phyloP scores from a whole-genome alignment of 352 stramenopile genomes.

The Phytophthora cactorum region DNA sequence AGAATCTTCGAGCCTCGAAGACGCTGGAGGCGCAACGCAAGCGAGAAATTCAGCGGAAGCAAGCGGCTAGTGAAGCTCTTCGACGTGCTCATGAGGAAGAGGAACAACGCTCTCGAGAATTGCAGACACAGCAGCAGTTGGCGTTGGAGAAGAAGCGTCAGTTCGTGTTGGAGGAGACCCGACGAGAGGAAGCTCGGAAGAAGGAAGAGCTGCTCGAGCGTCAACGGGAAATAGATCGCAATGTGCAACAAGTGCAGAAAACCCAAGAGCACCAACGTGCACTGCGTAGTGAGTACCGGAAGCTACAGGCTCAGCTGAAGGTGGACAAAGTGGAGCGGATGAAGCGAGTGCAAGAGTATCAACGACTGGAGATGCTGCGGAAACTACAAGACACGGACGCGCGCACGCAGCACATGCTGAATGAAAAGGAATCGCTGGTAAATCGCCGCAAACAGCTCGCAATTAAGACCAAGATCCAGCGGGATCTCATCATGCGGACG shows the following conservation, averaged over 20 bases:
- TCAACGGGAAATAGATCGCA: constrained; percentile 73
- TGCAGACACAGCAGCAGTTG: constrained; percentile 73
- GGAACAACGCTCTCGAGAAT: constrained; percentile 52
- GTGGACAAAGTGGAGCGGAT: constrained; percentile 93
- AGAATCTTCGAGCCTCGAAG: constrained; percentile 72
- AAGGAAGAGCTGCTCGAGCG: constrained; percentile 71
- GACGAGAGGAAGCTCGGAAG: constrained; percentile 75
- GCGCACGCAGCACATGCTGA: constrained; percentile 82
- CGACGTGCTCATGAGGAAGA: constrained; percentile 71
- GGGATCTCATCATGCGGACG: constrained; percentile 86
- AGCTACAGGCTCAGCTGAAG: constrained; percentile 84
- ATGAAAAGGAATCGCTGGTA: constrained; percentile 84
- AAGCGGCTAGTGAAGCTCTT: constrained; percentile 59
- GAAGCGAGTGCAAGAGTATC: constrained; percentile 91
- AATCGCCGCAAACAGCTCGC: constrained; percentile 79
- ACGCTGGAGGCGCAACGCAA: constrained; percentile 72
- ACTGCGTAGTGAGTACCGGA: constrained; percentile 85
- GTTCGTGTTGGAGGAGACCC: constrained; percentile 71
- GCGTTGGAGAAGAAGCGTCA: constrained; percentile 74
- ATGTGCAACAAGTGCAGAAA: constrained; percentile 70
- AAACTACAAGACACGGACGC: constrained; percentile 88
- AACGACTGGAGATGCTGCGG: constrained; percentile 88
- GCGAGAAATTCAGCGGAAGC: constrained; percentile 66
- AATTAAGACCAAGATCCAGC: constrained; percentile 88
- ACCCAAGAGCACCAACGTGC: constrained; percentile 77